Base-by-base conservation (phyloP, 2,329 filamentous ascomycete genomes). In the Tolypocladium capitatum region DNA sequence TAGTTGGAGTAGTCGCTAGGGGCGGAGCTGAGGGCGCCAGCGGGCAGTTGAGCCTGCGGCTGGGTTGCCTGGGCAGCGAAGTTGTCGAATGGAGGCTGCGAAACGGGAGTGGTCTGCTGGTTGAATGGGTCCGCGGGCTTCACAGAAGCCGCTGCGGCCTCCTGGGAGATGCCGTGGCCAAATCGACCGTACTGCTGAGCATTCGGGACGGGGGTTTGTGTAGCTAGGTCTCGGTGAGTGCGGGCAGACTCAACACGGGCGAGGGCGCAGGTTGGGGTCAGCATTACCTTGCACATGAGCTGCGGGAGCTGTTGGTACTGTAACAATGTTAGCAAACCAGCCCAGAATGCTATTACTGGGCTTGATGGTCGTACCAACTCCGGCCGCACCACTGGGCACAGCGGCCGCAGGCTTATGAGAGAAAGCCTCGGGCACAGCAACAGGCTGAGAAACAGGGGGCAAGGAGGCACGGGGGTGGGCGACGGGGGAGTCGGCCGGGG, bases 401-500 rank as follows among this genome's bases (percentile, higher is more conserved):
- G 69, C 62, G 47, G 74, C 63, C 20, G 70, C 67, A 46, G 78
- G 70, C 61, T 82, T 78, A 63, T 74, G 77, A 14, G 73, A 60
- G 57, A 80, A 75, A 9, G 72, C 56, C 35, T 83, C 80, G 14
- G 76, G 70, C n/a, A 73, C 69, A 9, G 74, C 58, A 31, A 74
- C 67, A 18, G 75, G 67, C 51, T 80, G 76, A 20, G 71, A 63
- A 16, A 77, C 81, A 34, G 90, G 90, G 54, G 92, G 91, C 27
- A 97, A 76, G 13, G 91, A 86, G 52, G 92, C 84, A 58, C 90
- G 81, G 52, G 92, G 91, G 55, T 86, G 81, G 47, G 87, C 77
- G 52, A 91, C 80, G 33, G 92, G 92, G 18, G 92, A 96, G 62
- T 95, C 90, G 55, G 91, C 87, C 28, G 91, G 91, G 52, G 91